These are phyloP conservation scores for Sordariomycetes sp. DNA, from an alignment of 2,329 filamentous ascomycete genomes.

Conservation along the genomic window DNA sequence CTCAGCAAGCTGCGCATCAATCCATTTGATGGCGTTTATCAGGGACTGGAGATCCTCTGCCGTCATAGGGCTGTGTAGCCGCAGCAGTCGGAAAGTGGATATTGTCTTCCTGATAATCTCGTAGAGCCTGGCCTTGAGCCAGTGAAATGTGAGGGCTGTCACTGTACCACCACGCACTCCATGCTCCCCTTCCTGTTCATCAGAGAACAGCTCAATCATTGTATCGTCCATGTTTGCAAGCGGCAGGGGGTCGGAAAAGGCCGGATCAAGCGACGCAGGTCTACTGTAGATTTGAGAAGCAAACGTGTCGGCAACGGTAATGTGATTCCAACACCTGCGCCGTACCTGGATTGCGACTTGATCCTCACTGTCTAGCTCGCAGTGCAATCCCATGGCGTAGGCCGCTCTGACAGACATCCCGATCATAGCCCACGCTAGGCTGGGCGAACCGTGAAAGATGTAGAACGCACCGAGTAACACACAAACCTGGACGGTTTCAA, in stretches of 20 bases:
- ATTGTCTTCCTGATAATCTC: constrained; percentile 13
- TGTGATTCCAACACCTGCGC: constrained; percentile 16
- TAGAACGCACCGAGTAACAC: constrained; percentile 7
- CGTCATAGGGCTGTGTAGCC: constrained; percentile 9
- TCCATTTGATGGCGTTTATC: constrained; percentile 7
- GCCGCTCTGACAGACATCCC: constrained; percentile 9
- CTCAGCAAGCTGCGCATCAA: constrained; percentile 6
- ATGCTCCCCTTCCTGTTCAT: background rate
- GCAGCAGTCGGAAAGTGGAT: constrained; percentile 13
- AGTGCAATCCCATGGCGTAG: constrained; percentile 9
- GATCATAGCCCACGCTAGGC: constrained; percentile 8
- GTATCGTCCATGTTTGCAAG: constrained; percentile 13
- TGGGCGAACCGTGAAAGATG: constrained; percentile 8
- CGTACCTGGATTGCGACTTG: constrained; percentile 11
- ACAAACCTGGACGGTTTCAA: constrained; percentile 8
- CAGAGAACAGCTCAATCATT: background rate
- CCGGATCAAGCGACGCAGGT: constrained; percentile 13
- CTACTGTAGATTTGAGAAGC: constrained; percentile 15
- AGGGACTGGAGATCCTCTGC: constrained; percentile 8
- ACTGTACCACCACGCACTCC: constrained; percentile 1
- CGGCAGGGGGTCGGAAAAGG: constrained; percentile 12
- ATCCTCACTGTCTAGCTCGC: constrained; percentile 5
- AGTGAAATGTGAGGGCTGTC: constrained; percentile 12
- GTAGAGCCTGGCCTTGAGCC: constrained; percentile 14
- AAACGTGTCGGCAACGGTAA: constrained; percentile 15